Conservation (phyloP, 345 rosid genomes). For the Brassica carinata region DNA sequence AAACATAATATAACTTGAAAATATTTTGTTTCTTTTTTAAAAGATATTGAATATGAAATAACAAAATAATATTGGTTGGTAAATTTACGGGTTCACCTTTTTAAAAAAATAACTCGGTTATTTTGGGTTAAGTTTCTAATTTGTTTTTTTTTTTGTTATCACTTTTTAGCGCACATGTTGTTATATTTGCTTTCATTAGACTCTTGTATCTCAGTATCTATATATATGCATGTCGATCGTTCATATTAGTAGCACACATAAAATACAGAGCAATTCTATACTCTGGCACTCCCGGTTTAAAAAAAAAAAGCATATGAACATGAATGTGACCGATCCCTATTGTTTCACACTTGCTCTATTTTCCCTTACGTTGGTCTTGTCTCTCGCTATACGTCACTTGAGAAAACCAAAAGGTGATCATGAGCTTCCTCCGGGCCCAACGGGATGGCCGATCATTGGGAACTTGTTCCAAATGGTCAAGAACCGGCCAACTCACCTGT, state of each 20-base stretch:
- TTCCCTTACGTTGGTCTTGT: background rate
- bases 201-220: background rate
- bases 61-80: no score
- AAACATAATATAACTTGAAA: no score
- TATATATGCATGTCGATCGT: background rate
- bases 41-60: no score
- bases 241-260: background rate
- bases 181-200: background rate
- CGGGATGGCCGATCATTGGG: slow-evolving; percentile 24
- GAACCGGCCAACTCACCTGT: slow-evolving; percentile 10
- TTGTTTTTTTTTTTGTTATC: no score
- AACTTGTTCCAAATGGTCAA: slow-evolving; percentile 13
- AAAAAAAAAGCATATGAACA: background rate
- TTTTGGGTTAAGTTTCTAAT: no score
- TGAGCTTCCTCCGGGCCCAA: slow-evolving; percentile 22
- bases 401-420: slow-evolving; percentile 15
- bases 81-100: no score
- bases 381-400: background rate
- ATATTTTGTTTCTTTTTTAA: no score
- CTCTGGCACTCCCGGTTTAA: background rate
- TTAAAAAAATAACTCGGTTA: no score
- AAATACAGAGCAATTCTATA: background rate
- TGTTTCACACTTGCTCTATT: background rate
- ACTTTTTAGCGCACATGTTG: background rate
- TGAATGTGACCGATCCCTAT: background rate